These are phyloP conservation scores for Acanthamoeba culbertsoni DNA, from an alignment of 208 protist genomes.

Conservation along the genomic window DNA sequence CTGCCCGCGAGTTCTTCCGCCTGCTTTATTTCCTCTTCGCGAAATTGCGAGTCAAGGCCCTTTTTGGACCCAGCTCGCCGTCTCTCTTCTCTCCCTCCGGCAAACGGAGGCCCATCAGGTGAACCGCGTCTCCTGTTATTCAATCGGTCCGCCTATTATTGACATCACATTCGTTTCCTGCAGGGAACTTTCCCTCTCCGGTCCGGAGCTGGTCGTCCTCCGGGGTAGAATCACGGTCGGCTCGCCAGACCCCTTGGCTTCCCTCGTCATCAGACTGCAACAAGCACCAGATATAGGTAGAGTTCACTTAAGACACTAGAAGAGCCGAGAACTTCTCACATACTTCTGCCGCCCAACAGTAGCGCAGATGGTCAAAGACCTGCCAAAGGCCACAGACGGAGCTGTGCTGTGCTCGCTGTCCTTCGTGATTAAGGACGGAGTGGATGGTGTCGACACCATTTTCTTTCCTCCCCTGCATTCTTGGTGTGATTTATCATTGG, in stretches of 20 bases:
- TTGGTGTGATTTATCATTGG: neutral
- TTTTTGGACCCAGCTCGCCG: neutral
- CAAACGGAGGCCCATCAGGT: neutral
- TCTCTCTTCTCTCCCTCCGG: neutral
- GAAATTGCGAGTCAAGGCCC: neutral
- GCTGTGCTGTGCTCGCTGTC: neutral
- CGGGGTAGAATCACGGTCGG: neutral
- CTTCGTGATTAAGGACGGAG: neutral
- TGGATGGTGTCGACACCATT: neutral
- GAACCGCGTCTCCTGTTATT: neutral
- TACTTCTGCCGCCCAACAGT: neutral
- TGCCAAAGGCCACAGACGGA: neutral
- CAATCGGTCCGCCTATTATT: neutral
- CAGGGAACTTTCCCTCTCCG: neutral
- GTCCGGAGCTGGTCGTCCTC: neutral
- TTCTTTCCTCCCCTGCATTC: neutral
- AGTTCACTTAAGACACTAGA: neutral
- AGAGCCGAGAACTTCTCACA: neutral
- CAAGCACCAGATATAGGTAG: neutral
- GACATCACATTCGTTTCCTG: neutral
- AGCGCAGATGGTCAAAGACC: neutral
- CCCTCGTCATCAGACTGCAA: neutral
- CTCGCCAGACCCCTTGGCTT: neutral
- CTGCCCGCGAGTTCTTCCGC: neutral
- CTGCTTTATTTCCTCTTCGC: neutral